Base-by-base conservation (phyloP, 805 yeast species). In the Yarrowia divulgata region DNA sequence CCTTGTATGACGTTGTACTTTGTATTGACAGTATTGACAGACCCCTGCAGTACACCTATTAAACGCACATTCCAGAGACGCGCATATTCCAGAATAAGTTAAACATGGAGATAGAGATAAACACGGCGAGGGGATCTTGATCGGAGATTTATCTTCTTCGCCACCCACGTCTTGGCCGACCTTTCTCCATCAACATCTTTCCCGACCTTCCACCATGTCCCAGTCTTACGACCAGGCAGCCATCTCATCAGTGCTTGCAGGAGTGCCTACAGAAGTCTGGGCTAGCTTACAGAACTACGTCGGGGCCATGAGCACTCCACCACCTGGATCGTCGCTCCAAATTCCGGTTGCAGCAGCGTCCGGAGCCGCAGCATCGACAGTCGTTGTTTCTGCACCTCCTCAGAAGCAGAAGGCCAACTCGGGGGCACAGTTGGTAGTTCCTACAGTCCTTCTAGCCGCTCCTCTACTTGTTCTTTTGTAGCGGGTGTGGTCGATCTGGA, bases 231-330 rank as follows among this genome's bases (percentile, higher is more conserved):
- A 54, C 45, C 34, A 5, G 2, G 60, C 45, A n/a, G 60, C 60
- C 7, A 16, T 54, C 35, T 54, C 60, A 14, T 39, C 45, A 16
- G 60, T 39, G 4, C 14, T 54, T 1, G 60, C 60, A 19, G 60
- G 45, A 13, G 39, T 54, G 12, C 60, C 60, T 13, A 54, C 60
- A 37, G 60, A 54, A 39, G 60, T 54, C 5, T 54, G 60, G 60
- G 60, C 19, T 3, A 54, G 60, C 18, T 23, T 54, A 10, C 45
- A 54, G 45, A 54, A 12, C n/a, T 19, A 37, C 4, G 60, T 54
- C 13, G 60, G 45, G 6, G 35, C 45, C 8, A 14, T 39, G 60
- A 39, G 45, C 14, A 37, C 58, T 8, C 18, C n/a, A 19, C 35
- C 60, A 1, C 19, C 60, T 3, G 60, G 60, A 0, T 19, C 34